Conservation (phyloP, 2,329 filamentous ascomycete species). For the Clonostachys solani region DNA sequence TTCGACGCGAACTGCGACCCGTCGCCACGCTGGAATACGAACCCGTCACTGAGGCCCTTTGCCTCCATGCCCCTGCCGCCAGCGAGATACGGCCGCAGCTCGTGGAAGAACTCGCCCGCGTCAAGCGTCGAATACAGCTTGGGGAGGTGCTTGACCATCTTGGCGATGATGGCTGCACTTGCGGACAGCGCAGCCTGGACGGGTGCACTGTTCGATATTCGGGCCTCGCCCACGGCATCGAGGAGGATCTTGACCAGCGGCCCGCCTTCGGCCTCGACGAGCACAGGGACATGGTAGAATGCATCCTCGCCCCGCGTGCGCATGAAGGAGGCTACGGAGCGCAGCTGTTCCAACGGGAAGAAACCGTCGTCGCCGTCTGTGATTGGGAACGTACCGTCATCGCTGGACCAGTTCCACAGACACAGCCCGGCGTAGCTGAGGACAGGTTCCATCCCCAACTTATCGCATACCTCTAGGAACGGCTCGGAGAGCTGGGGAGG, state of each 20-base stretch:
- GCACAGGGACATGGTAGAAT: slow-evolving; percentile 10
- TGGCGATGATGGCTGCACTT: slow-evolving; percentile 1
- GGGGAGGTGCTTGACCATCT: slow-evolving; percentile 7
- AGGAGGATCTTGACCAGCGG: slow-evolving; percentile 5
- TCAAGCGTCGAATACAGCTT: slow-evolving; percentile 8
- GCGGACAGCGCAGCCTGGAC: slow-evolving; percentile 4
- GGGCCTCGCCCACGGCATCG: not conserved
- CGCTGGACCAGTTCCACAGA: slow-evolving; percentile 9
- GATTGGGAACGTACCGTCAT: not conserved
- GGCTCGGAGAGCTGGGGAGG: slow-evolving; percentile 10
- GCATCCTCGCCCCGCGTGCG: slow-evolving; percentile 8
- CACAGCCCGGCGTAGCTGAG: slow-evolving; percentile 10
- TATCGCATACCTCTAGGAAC: slow-evolving; percentile 9
- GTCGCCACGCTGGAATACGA: slow-evolving; percentile 7
- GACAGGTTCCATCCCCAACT: slow-evolving; percentile 6
- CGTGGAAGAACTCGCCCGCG: slow-evolving; percentile 7
- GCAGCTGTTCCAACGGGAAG: slow-evolving; percentile 5
- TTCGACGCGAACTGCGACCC: slow-evolving; percentile 4
- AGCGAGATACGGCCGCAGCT: slow-evolving; percentile 7
- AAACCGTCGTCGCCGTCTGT: not conserved
- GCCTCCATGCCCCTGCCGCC: slow-evolving; percentile 7
- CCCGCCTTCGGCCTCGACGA: slow-evolving; percentile 10
- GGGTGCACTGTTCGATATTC: not conserved
- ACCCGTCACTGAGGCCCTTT: slow-evolving; percentile 7
- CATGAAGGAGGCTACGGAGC: slow-evolving; percentile 6